phyloP scores from a whole-genome alignment of 192 early-diverging fungal species.

The Paraglomus brasilianum region DNA sequence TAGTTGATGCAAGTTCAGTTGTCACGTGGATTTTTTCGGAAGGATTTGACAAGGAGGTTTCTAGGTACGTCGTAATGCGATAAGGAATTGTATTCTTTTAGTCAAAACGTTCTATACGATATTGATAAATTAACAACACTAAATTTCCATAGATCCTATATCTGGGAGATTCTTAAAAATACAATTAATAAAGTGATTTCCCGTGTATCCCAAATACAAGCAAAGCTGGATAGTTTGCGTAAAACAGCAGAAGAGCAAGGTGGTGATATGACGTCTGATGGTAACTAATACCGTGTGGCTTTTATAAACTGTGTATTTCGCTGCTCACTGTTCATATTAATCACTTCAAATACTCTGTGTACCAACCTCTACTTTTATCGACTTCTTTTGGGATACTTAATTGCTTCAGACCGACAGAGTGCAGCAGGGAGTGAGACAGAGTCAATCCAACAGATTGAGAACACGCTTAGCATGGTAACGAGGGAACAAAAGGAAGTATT shows the following conservation, averaged over 20 bases:
- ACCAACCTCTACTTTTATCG: background rate
- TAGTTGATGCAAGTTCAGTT: constrained; percentile 82
- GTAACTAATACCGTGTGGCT: constrained; percentile 27
- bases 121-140: background rate
- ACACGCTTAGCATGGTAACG: constrained; percentile 62
- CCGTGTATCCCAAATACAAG: constrained; percentile 69
- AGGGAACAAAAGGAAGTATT: constrained; percentile 84
- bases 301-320: constrained; percentile 2
- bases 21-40: constrained; percentile 75
- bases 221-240: constrained; percentile 43
- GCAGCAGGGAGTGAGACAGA: constrained; percentile 29
- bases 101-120: background rate
- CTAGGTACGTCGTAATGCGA: constrained; percentile 31
- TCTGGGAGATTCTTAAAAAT: constrained; percentile 87
- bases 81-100: background rate
- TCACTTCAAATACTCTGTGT: background rate
- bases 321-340: background rate
- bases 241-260: constrained; percentile 35
- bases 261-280: constrained; percentile 39
- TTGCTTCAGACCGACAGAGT: constrained; percentile 35
- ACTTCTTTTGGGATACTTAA: constrained; percentile 27
- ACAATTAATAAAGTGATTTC: constrained; percentile 83
- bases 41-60: constrained; percentile 43
- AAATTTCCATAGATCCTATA: constrained; percentile 50
- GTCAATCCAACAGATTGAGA: constrained; percentile 46